These are phyloP conservation scores for Nemania sp. DNA, from an alignment of 2,329 filamentous ascomycete genomes.

Conservation along the genomic window DNA sequence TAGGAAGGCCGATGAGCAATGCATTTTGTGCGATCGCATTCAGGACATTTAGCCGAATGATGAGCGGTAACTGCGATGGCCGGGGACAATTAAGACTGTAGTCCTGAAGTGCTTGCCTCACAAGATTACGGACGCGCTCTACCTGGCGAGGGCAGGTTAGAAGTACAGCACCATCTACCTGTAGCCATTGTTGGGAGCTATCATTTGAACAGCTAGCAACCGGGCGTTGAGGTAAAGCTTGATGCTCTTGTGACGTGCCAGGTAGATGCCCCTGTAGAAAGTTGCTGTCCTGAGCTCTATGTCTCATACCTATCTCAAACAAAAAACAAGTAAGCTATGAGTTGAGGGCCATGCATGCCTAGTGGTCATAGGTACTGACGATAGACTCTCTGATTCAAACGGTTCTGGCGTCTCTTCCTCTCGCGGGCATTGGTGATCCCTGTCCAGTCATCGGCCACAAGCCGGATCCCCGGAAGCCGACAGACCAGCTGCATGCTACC, in stretches of 20 bases:
- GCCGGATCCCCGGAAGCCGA: not conserved
- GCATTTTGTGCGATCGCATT: not conserved
- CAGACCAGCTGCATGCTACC: not conserved
- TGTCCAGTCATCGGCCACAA: not conserved
- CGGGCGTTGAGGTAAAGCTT: not conserved
- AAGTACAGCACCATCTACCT: not conserved
- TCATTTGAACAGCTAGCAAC: not conserved
- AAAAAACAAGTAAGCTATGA: not conserved
- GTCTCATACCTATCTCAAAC: not conserved
- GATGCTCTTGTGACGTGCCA: not conserved
- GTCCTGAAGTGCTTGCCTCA: not conserved
- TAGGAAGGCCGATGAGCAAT: not conserved
- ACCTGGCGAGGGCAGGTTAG: not conserved
- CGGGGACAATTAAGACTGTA: not conserved
- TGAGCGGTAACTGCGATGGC: not conserved
- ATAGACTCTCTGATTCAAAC: not conserved
- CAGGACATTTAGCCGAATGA: not conserved
- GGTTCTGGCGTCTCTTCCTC: not conserved
- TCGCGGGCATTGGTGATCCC: not conserved
- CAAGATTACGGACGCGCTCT: not conserved
- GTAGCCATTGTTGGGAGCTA: not conserved
- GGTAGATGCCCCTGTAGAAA: not conserved
- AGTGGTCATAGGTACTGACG: not conserved
- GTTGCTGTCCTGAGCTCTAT: not conserved
- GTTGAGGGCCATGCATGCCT: not conserved